A percentile compares a stretch with the other conserved stretches of the same genome.
Evolutionary conservation across 805 yeast species (phyloP).

Genomic region (Monosporozyma solicola): DNA sequence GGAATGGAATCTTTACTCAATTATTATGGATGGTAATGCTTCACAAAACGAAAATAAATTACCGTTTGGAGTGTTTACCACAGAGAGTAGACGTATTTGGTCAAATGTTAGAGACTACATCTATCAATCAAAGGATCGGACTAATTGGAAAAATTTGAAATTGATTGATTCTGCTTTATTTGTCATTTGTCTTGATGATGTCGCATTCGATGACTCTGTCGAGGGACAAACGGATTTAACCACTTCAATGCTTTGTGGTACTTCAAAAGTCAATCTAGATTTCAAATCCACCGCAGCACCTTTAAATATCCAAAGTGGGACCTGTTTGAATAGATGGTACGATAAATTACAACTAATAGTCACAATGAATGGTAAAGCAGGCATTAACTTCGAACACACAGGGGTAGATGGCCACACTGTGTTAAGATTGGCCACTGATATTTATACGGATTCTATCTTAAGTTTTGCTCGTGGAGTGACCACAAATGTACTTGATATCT

Average conservation of each 20-base stretch:
- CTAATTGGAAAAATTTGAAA: slow-evolving; percentile 60
- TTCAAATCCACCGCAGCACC: slow-evolving; percentile 12
- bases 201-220: slow-evolving; percentile 30
- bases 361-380: slow-evolving; percentile 84
- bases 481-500: slow-evolving; percentile 37
- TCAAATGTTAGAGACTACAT: slow-evolving; percentile 57
- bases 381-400: slow-evolving; percentile 87
- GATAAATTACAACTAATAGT: slow-evolving; percentile 84
- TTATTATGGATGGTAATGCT: slow-evolving; percentile 57
- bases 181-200: slow-evolving; percentile 74
- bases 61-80: slow-evolving; percentile 82
- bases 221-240: slow-evolving; percentile 57
- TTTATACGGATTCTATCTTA: slow-evolving; percentile 82
- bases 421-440: slow-evolving; percentile 76
- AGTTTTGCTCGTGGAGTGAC: slow-evolving; percentile 81
- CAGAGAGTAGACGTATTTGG: slow-evolving; percentile 86
- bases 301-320: slow-evolving; percentile 78
- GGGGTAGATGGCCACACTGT: slow-evolving; percentile 97
- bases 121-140: slow-evolving; percentile 35
- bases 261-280: slow-evolving; percentile 55
- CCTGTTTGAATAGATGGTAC: slow-evolving; percentile 92
- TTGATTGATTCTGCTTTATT: slow-evolving; percentile 77
- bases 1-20: slow-evolving; percentile 63
- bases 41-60: neutral
- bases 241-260: slow-evolving; percentile 82